phyloP scores from a whole-genome alignment of 345 rosid species.

The Lepidium didymum region DNA sequence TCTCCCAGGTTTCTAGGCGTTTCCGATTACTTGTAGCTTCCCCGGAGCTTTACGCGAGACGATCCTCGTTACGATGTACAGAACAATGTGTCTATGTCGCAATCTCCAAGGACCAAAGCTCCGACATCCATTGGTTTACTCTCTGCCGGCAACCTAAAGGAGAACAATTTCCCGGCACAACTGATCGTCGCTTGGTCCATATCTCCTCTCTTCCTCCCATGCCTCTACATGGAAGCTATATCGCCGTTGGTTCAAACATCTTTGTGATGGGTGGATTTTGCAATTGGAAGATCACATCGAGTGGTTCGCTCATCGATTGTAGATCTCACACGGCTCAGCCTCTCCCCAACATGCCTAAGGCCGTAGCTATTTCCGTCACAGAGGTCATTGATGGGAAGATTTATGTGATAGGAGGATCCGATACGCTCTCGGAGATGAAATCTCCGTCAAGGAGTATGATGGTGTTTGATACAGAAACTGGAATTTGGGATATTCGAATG shows the following conservation, averaged over 20 bases:
- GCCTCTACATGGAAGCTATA: constrained; percentile 18
- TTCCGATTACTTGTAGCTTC: constrained; percentile 19
- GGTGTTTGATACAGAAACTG: constrained; percentile 9
- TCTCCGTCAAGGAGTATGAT: constrained; percentile 13
- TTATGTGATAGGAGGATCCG: constrained; percentile 15
- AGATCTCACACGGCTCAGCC: neutral
- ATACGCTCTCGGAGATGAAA: constrained; percentile 4
- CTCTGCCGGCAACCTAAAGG: neutral
- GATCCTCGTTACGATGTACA: neutral
- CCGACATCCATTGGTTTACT: constrained; percentile 15
- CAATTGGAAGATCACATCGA: constrained; percentile 13
- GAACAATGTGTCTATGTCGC: constrained; percentile 20
- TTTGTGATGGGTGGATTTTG: constrained; percentile 18
- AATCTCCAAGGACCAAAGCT: constrained; percentile 7
- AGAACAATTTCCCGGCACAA: neutral
- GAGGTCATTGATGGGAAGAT: constrained; percentile 10
- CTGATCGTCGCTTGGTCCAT: neutral
- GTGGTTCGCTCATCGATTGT: constrained; percentile 13
- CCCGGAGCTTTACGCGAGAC: constrained; percentile 7
- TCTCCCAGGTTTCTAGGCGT: constrained; percentile 5
- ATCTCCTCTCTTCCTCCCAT: constrained; percentile 19
- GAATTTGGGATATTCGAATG: neutral
- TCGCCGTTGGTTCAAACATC: neutral
- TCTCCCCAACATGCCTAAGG: constrained; percentile 15
- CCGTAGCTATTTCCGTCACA: constrained; percentile 4